Conservation (phyloP, 2,329 filamentous ascomycete species). For the Fusarium odoratissimum region DNA sequence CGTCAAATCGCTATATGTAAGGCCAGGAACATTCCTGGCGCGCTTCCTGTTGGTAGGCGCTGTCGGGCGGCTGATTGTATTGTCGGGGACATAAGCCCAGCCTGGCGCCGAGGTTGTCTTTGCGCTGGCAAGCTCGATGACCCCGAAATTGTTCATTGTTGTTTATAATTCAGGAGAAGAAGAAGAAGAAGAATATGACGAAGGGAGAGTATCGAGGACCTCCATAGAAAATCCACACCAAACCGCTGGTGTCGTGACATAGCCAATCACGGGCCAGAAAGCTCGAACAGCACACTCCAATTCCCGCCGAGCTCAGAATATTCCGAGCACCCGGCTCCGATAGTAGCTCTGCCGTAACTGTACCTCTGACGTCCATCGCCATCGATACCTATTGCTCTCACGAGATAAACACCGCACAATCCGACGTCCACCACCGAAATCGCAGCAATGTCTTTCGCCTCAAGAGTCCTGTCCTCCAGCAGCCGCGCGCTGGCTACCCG, state of each 20-base stretch:
- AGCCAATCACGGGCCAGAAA: constrained; percentile 44
- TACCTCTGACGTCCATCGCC: constrained; percentile 38
- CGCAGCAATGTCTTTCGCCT: constrained; percentile 55
- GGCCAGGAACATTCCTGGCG: constrained; percentile 66
- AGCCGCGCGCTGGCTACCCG: constrained; percentile 53
- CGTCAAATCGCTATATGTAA: constrained; percentile 73
- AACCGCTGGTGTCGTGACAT: constrained; percentile 32
- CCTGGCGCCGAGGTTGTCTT: constrained; percentile 80
- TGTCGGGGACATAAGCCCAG: constrained; percentile 92
- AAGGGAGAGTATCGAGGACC: not conserved
- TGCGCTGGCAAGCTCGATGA: constrained; percentile 82
- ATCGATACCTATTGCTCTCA: constrained; percentile 23
- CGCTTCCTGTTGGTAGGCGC: constrained; percentile 76
- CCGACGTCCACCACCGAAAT: constrained; percentile 1
- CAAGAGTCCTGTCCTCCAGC: constrained; percentile 58
- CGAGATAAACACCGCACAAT: constrained; percentile 33
- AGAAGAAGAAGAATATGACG: not conserved
- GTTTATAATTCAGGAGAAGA: not conserved
- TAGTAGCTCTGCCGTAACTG: constrained; percentile 19
- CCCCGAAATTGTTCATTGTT: constrained; percentile 75
- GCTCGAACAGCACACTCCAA: constrained; percentile 21
- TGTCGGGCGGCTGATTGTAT: constrained; percentile 67
- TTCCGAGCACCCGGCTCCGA: constrained; percentile 44
- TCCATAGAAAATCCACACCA: constrained; percentile 34
- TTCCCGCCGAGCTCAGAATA: constrained; percentile 38